Evolutionary conservation across 2,329 filamentous ascomycete species (phyloP).

Genomic region (Chrysosporium keratinophilum): DNA sequence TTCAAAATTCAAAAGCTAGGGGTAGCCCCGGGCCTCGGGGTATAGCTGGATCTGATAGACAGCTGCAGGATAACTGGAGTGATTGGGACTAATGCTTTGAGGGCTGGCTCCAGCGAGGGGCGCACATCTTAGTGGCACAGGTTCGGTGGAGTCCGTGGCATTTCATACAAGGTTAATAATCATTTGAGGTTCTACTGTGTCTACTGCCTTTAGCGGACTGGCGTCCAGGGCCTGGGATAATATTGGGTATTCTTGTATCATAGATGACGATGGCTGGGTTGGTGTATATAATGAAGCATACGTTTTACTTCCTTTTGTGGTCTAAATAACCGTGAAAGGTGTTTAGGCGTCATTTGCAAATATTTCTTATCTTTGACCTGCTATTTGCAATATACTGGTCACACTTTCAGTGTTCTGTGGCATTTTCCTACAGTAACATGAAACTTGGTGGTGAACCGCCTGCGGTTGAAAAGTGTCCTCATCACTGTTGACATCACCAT

Average conservation of each 20-base stretch:
- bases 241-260: neutral
- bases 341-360: no score
- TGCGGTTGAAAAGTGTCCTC: no score
- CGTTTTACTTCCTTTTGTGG: no score
- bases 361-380: no score
- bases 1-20: neutral
- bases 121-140: neutral
- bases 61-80: conserved; percentile 30
- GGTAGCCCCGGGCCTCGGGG: neutral
- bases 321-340: no score
- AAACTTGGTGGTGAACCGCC: no score
- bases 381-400: no score
- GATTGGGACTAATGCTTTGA: conserved; percentile 28
- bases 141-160: neutral
- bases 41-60: conserved; percentile 3
- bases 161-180: neutral
- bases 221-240: neutral
- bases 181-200: neutral
- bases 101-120: neutral
- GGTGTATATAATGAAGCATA: neutral
- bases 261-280: neutral
- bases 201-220: neutral
- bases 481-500: no score
- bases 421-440: no score
- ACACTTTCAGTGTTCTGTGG: no score